A percentile compares a stretch with the other conserved stretches of the same genome.
These are phyloP conservation scores for Nemania serpens DNA, from an alignment of 2,329 filamentous ascomycete genomes.

Conservation along the genomic window DNA sequence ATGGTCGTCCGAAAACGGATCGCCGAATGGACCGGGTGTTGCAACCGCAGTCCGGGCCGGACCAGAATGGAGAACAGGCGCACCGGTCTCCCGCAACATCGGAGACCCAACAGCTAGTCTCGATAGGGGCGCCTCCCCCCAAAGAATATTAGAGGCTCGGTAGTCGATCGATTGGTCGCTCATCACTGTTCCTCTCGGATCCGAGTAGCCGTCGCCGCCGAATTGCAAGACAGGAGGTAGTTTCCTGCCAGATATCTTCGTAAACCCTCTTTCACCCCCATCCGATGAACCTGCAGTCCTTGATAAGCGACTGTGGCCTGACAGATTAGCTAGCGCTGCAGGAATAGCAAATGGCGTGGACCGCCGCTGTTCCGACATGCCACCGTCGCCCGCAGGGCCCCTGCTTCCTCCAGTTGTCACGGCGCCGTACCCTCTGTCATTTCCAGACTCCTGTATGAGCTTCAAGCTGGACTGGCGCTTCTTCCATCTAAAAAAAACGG, in stretches of 20 bases:
- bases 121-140: constrained; percentile 41
- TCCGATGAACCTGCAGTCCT: constrained; percentile 41
- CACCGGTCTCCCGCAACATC: constrained; percentile 64
- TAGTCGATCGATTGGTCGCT: constrained; percentile 56
- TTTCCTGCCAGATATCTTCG: constrained; percentile 68
- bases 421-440: constrained; percentile 40
- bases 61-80: constrained; percentile 67
- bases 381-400: constrained; percentile 34
- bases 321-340: constrained; percentile 53
- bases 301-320: constrained; percentile 45
- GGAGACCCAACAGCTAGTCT: constrained; percentile 60
- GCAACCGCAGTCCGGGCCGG: constrained; percentile 67
- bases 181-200: constrained; percentile 49
- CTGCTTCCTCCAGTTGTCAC: constrained; percentile 40
- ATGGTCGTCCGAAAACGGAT: constrained; percentile 33
- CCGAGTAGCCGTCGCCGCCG: constrained; percentile 67
- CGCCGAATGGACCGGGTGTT: constrained; percentile 56
- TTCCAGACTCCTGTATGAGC: constrained; percentile 49
- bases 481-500: constrained; percentile 61
- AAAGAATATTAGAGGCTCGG: constrained; percentile 56
- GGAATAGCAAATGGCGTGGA: constrained; percentile 53
- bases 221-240: constrained; percentile 65
- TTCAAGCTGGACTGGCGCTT: constrained; percentile 52
- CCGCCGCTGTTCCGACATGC: constrained; percentile 52
- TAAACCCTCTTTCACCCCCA: constrained; percentile 62